These are phyloP conservation scores for Apophysomyces variabilis DNA, from an alignment of 371 early-diverging fungal genomes.

Conservation along the genomic window DNA sequence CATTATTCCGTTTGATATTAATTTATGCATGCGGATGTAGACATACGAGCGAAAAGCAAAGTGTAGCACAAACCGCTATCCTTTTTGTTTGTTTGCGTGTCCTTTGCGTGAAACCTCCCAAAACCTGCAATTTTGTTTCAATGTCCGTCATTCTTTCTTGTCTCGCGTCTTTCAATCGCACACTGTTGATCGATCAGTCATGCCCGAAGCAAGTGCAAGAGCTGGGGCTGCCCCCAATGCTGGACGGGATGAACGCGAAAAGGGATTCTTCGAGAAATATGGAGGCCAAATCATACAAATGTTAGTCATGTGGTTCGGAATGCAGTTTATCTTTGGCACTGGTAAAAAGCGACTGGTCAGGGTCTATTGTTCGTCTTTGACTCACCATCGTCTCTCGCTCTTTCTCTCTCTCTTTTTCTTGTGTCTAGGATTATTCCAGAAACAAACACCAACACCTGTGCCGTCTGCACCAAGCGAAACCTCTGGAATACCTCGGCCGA, in stretches of 20 bases:
- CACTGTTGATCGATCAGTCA: slow-evolving; percentile 1
- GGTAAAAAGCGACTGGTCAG: slow-evolving; percentile 13
- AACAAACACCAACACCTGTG: slow-evolving; percentile 8
- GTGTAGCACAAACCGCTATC: too few species aligned
- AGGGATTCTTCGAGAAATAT: slow-evolving; percentile 40
- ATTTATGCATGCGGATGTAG: too few species aligned
- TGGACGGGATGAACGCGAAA: slow-evolving; percentile 20
- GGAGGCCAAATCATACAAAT: slow-evolving; percentile 41
- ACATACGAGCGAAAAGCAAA: too few species aligned
- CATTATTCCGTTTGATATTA: too few species aligned
- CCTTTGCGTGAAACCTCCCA: too few species aligned
- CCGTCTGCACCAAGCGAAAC: slow-evolving; percentile 2
- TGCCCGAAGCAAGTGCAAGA: slow-evolving; percentile 8
- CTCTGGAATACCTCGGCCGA: slow-evolving; percentile 7
- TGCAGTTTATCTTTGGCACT: slow-evolving; percentile 36
- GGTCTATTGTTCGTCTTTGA: not conserved
- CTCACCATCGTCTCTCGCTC: not conserved
- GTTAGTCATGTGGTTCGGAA: slow-evolving; percentile 45
- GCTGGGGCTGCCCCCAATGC: slow-evolving; percentile 6
- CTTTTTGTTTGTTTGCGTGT: too few species aligned
- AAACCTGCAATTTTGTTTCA: too few species aligned
- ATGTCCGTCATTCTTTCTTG: too few species aligned
- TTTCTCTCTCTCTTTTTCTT: too few species aligned
- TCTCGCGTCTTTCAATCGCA: too few species aligned
- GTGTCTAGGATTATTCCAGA: not conserved